Evolutionary conservation across 768 basidiomycete genomes (phyloP), one percentile per base, ranked within the genome.

Genomic region (Lyophyllum atratum): DNA sequence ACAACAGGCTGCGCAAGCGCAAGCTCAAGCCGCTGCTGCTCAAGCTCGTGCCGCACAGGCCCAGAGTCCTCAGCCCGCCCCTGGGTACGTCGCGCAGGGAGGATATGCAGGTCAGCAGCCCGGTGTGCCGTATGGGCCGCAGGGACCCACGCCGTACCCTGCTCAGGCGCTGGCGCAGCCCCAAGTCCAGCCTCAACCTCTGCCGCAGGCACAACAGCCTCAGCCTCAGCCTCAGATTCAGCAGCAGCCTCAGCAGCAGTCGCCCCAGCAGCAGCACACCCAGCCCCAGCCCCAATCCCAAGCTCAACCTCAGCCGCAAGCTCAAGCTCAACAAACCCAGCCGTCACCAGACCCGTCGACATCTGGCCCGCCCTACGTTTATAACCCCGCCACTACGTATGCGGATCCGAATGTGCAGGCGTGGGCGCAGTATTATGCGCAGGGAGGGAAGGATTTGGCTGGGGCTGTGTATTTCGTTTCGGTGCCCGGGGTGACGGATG

Each of bases 371-470:
- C 83, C 84, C 15, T 80, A 80, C 65, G 67, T 75, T 9, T 93
- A 81, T 65, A 84, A 92, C 61, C 88, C 90, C 4, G 79, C 76
- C 26, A 74, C 76, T 48, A 85, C 84, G 21, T 94, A 94, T 63
- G 72, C 84, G 15, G 92, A 94, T 68, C 82, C 85, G 53, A 92
- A 92, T 59, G 90, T 87, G 21, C 91, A 93, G 66, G 89, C 89
- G 0, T 93, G 92, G 92, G 92, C 90, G 6, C 82, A 85, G 62
- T 94, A 94, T 70, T 93, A 93, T 66, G 85, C 86, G 0, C 83
- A 87, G 57, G 92, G 92, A 24, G 92, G 92, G 3, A 82, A 72
- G 45, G 92, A 93, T 56, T 69, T 77, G 0, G 84, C 88, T 5
- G 92, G 92, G 9, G 76, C 87, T 8, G 88, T 93, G 37, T 94